Base-by-base conservation (phyloP, 73 alveolate genomes). In the Paramecium octaurelia region DNA sequence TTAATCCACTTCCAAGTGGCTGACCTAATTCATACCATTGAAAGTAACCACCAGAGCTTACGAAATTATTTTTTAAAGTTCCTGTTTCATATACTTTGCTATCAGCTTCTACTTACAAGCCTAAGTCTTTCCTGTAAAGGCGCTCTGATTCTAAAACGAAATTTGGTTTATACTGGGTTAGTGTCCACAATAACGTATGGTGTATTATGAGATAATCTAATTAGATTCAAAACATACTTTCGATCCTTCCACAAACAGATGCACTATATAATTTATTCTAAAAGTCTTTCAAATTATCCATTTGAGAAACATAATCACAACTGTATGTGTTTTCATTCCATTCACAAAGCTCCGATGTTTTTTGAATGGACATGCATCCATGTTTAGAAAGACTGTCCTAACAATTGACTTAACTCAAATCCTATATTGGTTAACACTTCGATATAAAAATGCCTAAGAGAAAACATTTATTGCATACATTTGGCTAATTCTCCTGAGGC, bases 161-260 rank as follows among this genome's bases (percentile, higher is more conserved):
- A 23, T 46, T 80, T 44, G 91, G 91, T 18, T 40, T 80, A 80
- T 80, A 80, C 3, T 46, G 9, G 5, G 18, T 24, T 2, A 44
- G 75, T 43, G 18, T 21, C 91, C 91, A 80, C 10, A 80, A 46
- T 42, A 80, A 23, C 2, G 57, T 44, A 80, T 27, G 31, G 29
- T 80, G 91, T 8, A 80, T 48, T 1, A 80, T 35, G 16, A 80
- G 57, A 35, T 80, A 80, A n/a, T 46, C 75, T 64, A 64, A 64
- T 12, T 64, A 64, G 7, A 3, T 34, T 14, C 16, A 6, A 64
- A 20, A 1, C 2, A 8, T 64, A 64, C 84, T 27, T 23, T 80
- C 42, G 2, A 80, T 80, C 20, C 6, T 21, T 24, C 50, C 31
- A 35, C 91, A 80, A 29, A 46, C 76, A 4, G 91, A 80, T 40